Evolutionary conservation across 441 rosid genomes (phyloP), one percentile per base, ranked within the genome.

Genomic region (Mallotus repandus): DNA sequence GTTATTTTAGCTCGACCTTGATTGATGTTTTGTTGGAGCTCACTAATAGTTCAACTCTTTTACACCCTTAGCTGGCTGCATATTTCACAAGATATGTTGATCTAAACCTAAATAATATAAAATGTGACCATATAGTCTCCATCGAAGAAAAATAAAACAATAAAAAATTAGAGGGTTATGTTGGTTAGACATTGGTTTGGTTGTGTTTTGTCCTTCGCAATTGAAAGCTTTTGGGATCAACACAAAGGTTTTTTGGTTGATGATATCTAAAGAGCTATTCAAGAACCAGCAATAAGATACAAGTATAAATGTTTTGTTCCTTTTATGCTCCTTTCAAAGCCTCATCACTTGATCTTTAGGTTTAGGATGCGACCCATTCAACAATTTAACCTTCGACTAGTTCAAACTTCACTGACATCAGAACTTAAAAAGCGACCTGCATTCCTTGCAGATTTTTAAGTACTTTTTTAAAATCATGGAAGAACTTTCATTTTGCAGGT

Each of bases 401-500:
- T 16, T 41, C 19, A 19, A 45, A 11, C 12, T 9, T 66, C 53
- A 21, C 50, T 2, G 9, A 15, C 43, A 38, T 12, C 43, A 71
- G 41, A 38, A 62, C 14, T 9, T 63, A 38, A 12, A 63, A 19
- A 13, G 54, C 43, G n/a, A 4, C 14, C 13, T n/a, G 8, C 19
- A 46, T 16, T 45, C 7, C 2, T 16, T 9, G 25, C 53, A 2
- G 41, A 32, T 61, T 61, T 15, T 61, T 25, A 41, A 63, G 49
- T 9, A 3, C 7, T 16, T 41, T 8, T 25, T 6, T 21, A n/a
- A 53, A 13, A 66, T 66, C 0, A 74, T 8, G 14, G 21, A 56
- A 53, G 43, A 1, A 7, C n/a, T 45, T 29, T 32, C 35, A 63
- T 63, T 15, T 63, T 75, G 64, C 64, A 75, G 74, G 78, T 64